Evolutionary conservation across 2,329 filamentous ascomycete genomes (phyloP), one percentile per base, ranked within the genome.

Genomic region (Colletotrichum navitas): DNA sequence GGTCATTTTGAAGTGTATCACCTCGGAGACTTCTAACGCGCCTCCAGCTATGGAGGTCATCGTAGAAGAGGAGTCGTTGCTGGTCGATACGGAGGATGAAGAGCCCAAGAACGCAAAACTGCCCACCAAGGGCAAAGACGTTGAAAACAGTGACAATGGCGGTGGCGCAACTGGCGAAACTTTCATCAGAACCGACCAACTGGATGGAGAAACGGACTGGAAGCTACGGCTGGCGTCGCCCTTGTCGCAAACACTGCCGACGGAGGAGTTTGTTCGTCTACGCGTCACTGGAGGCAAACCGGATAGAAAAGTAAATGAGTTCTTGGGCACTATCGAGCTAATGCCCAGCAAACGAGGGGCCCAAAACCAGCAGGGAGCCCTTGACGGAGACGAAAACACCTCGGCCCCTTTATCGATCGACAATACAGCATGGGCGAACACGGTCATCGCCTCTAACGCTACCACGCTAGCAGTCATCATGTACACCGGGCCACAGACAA

Each of bases 191-290:
- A 99, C 97, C 2, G 96, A 99, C 81, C 96, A 99, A 79, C 87
- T 99, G 12, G 96, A 99, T 78, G 96, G 96, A 76, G 96, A 99
- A 83, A 99, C 96, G 0, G 96, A 99, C 79, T 99, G 96, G 97
- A 99, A 99, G 82, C 85, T 99, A 68, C 91, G 97, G 39, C 82
- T 98, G 45, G 94, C 96, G 1, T 96, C 94, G 16, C 90, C 93
- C 0, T 82, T 98, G 34, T 95, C 95, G 0, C 96, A 99, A 78
- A 88, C 85, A n/a, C 84, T 99, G 26, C 83, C 90, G 0, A 83
- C 91, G 1, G 88, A 89, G 56, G 93, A 97, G 75, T 91, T 97
- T 73, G 86, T 90, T 63, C 86, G 89, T 24, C 83, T 92, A 43
- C 86, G 87, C 34, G 89, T 99, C 60, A 93, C 92, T 3, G 96